Conservation (phyloP, 129 eudicot species). For the Helianthus annuus region HanXRQr2.0-SUNRISE NC_035441.2:128963515-128964014, state of each 20-base stretch:
- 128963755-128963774: conserved; percentile 91
- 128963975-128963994: no score
- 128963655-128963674: conserved; percentile 45
- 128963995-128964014: no score
- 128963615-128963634: conserved; percentile 31
- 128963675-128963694: conserved; percentile 88
- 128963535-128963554: conserved; percentile 21
- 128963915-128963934: no score
- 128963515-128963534: conserved; percentile 9
- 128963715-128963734: conserved; percentile 84
- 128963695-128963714: conserved; percentile 80
- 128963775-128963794: conserved; percentile 25
- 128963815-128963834: conserved; percentile 11
- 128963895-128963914: no score
- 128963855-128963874: no score
- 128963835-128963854: conserved; percentile 13
- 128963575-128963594: conserved; percentile 6
- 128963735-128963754: conserved; percentile 93
- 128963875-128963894: no score
- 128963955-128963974: no score
- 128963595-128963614: conserved; percentile 20
- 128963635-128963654: conserved; percentile 27
- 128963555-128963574: conserved; percentile 15
- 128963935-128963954: no score
- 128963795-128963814: conserved; percentile 20